Conservation (phyloP, 768 basidiomycete species). For the Strobilomyces dryophilus region DNA sequence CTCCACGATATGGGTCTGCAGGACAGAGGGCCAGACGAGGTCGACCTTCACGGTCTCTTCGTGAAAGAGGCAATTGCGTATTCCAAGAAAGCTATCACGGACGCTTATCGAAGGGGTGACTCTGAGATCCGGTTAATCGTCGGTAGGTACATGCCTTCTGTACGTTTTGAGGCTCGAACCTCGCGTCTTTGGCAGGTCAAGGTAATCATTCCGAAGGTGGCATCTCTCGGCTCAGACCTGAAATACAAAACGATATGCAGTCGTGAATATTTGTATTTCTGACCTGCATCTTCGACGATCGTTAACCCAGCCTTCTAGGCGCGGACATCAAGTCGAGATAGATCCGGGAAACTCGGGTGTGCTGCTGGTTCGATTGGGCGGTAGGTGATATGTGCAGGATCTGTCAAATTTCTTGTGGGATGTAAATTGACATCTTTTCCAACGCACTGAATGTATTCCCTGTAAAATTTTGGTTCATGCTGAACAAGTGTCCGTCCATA, state of each 20-base stretch:
- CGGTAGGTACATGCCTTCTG: constrained; percentile 44
- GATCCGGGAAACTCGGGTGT: constrained; percentile 85
- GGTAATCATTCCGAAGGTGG: constrained; percentile 81
- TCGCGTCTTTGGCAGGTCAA: constrained; percentile 51
- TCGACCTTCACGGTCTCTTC: constrained; percentile 90
- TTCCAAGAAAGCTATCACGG: constrained; percentile 64
- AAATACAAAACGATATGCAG: constrained; percentile 77
- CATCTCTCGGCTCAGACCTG: constrained; percentile 82
- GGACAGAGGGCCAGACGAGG: constrained; percentile 62
- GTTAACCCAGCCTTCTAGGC: constrained; percentile 38
- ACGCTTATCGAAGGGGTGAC: constrained; percentile 59
- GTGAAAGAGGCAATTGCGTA: constrained; percentile 85
- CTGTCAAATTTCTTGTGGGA: neutral
- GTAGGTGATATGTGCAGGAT: neutral
- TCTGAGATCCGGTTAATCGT: constrained; percentile 76
- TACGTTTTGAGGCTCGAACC: neutral
- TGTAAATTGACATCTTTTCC: neutral
- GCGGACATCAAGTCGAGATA: constrained; percentile 63
- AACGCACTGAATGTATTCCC: neutral
- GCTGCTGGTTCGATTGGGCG: constrained; percentile 55
- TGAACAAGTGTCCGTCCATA: neutral
- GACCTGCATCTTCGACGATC: neutral
- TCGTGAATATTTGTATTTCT: constrained; percentile 45
- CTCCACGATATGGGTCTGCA: constrained; percentile 19
- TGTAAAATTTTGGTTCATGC: neutral